Evolutionary conservation across 2,329 filamentous ascomycete species (phyloP).

Genomic region (Lachnellula occidentalis): DNA sequence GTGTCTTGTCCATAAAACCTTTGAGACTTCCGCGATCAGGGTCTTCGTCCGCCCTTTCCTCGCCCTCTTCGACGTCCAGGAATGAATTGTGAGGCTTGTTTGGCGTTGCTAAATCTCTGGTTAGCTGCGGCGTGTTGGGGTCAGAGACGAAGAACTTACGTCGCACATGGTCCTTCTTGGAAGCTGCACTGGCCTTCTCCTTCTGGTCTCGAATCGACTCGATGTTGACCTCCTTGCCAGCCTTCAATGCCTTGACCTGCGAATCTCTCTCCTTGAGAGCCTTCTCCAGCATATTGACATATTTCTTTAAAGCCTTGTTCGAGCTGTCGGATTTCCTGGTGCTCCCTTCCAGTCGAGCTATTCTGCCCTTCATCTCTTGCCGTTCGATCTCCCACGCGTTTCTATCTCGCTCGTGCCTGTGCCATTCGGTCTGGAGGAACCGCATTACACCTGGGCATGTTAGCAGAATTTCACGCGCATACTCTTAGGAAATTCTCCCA

Average conservation of each 20-base stretch:
- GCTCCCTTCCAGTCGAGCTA: slow-evolving; percentile 89
- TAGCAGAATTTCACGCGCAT: neutral
- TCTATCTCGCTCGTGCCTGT: slow-evolving; percentile 92
- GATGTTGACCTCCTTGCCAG: slow-evolving; percentile 36
- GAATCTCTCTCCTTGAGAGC: slow-evolving; percentile 81
- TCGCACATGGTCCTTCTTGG: slow-evolving; percentile 51
- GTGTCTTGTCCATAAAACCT: slow-evolving; percentile 60
- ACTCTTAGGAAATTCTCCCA: slow-evolving; percentile 29
- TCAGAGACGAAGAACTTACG: slow-evolving; percentile 36
- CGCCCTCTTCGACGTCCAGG: slow-evolving; percentile 43
- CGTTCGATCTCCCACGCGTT: slow-evolving; percentile 99
- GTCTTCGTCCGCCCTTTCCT: slow-evolving; percentile 28
- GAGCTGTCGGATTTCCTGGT: slow-evolving; percentile 79
- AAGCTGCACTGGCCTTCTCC: slow-evolving; percentile 48
- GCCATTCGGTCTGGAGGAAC: slow-evolving; percentile 98
- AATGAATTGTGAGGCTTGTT: slow-evolving; percentile 30
- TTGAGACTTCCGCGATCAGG: slow-evolving; percentile 49
- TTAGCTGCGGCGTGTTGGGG: neutral
- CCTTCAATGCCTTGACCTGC: slow-evolving; percentile 51
- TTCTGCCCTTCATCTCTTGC: slow-evolving; percentile 97
- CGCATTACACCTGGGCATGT: slow-evolving; percentile 98
- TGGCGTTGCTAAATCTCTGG: slow-evolving; percentile 10
- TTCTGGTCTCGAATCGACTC: slow-evolving; percentile 34
- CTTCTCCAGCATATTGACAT: slow-evolving; percentile 82
- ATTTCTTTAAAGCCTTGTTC: slow-evolving; percentile 84